phyloP scores from a whole-genome alignment of 345 rosid genomes.

The Populus euphratica region DNA sequence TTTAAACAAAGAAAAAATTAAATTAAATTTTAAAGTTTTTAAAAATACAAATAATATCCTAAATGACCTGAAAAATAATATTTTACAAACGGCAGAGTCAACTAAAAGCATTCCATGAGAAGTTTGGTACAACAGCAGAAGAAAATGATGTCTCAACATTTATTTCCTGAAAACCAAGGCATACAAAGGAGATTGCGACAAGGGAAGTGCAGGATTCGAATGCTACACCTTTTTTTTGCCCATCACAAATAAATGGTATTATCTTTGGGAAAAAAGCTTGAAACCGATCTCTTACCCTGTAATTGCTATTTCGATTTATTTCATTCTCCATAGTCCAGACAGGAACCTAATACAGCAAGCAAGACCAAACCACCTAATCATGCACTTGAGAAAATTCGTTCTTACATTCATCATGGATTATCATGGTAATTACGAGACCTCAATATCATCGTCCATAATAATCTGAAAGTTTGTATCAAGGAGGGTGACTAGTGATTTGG shows the following conservation, averaged over 20 bases:
- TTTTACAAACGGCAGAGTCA: constrained; percentile 1
- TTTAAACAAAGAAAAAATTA: too few relatives aligned
- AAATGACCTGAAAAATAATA: neutral
- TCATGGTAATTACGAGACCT: constrained; percentile 25
- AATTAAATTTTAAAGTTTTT: too few relatives aligned
- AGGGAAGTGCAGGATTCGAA: constrained; percentile 13
- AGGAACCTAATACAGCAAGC: constrained; percentile 4
- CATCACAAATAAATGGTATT: neutral
- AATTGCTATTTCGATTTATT: neutral
- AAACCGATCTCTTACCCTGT: neutral
- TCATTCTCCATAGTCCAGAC: constrained; percentile 13
- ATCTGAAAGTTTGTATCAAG: constrained; percentile 43
- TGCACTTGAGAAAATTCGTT: constrained; percentile 6
- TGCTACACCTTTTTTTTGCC: neutral
- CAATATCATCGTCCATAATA: constrained; percentile 28
- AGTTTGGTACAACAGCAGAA: constrained; percentile 20
- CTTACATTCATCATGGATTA: constrained; percentile 3
- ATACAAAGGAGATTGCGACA: constrained; percentile 24
- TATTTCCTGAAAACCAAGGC: constrained; percentile 24
- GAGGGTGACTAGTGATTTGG: constrained; percentile 65
- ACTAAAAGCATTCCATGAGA: neutral
- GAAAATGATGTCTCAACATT: constrained; percentile 37
- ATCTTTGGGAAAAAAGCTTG: neutral
- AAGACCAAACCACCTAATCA: constrained; percentile 22
- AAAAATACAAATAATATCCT: too few relatives aligned